Evolutionary conservation across 2,329 filamentous ascomycete genomes (phyloP), one percentile per base, ranked within the genome.

Genomic region (Aspergillus novofumigatus): DNA sequence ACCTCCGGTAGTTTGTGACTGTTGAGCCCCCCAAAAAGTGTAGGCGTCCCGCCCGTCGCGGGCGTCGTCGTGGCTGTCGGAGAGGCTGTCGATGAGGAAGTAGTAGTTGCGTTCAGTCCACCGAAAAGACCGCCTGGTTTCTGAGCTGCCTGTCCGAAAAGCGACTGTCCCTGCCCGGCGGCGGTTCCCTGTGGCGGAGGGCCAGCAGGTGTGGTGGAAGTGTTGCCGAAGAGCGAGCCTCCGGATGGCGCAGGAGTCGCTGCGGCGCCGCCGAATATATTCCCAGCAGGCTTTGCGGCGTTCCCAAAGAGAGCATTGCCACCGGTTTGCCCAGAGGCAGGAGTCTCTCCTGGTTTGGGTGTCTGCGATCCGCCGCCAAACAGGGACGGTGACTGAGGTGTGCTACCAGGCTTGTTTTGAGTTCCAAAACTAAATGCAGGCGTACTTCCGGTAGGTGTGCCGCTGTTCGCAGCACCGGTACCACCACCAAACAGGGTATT

Each of bases 191-290:
- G 59, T 32, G 79, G 78, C 28, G 80, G 79, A 59, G 77, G 78
- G 6, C 78, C 79, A 53, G 79, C 79, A 51, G 80, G 80, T 32
- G 79, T 81, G 20, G 80, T 81, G 17, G 79, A 81, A 51, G 72
- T 63, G 55, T 71, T 75, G 48, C 68, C 70, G 58, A 79, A 78
- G 49, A 74, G 50, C 51, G 59, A 58, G n/a, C 59, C 64, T 51
- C 67, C 69, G 32, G 72, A 66, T 47, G 74, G 69, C 26, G 71
- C 72, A 51, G 77, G 75, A 21, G 75, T 77, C 35, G 76, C 69
- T 23, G 73, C 70, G 8, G 62, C 62, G 59, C 61, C 69, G 44
- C 72, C 72, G 55, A 77, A 76, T 9, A 72, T 52, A 11, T 62
- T 60, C 20, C 62, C 61, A n/a, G 59, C 59, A 38, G 69, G 59